A percentile compares a stretch with the other conserved stretches of the same genome.
Conservation (phyloP, 1,139 yeast species). For the Protomyces inouyei region DNA sequence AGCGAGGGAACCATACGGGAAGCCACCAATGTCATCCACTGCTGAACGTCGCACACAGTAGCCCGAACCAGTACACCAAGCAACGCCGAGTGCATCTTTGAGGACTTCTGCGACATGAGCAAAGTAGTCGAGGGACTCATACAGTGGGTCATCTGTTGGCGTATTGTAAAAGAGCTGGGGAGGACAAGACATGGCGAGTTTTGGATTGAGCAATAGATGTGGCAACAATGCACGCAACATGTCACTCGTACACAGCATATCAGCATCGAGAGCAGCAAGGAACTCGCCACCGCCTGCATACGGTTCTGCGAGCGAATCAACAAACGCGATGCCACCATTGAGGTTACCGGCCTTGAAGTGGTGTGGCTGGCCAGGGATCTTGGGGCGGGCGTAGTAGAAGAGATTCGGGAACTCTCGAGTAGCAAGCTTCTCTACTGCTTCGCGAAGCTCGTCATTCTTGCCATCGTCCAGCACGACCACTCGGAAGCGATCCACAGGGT, state of each 20-base stretch:
- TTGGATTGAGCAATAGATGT: neutral
- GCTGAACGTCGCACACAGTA: neutral
- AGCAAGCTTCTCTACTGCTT: neutral
- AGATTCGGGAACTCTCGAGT: neutral
- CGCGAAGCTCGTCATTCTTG: neutral
- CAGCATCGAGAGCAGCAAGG: constrained; percentile 3
- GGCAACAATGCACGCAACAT: constrained; percentile 2
- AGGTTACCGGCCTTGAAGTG: constrained; percentile 10
- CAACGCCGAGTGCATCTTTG: constrained; percentile 2
- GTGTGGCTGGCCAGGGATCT: constrained; percentile 4
- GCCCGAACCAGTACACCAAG: constrained; percentile 2
- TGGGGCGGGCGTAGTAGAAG: constrained; percentile 4
- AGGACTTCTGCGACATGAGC: neutral
- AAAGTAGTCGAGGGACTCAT: constrained; percentile 1
- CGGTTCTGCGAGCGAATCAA: neutral
- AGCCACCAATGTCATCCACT: constrained; percentile 2
- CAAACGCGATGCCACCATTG: neutral
- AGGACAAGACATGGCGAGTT: constrained; percentile 3
- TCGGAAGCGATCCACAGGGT: constrained; percentile 3
- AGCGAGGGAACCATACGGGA: neutral
- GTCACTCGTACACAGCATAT: constrained; percentile 1
- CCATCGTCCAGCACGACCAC: constrained; percentile 7
- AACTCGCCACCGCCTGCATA: constrained; percentile 1
- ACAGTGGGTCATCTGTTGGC: constrained; percentile 3
- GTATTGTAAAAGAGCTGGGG: constrained; percentile 10